Evolutionary conservation across 192 early-diverging fungal genomes (phyloP).

Genomic region (Mortierella antarctica): DNA sequence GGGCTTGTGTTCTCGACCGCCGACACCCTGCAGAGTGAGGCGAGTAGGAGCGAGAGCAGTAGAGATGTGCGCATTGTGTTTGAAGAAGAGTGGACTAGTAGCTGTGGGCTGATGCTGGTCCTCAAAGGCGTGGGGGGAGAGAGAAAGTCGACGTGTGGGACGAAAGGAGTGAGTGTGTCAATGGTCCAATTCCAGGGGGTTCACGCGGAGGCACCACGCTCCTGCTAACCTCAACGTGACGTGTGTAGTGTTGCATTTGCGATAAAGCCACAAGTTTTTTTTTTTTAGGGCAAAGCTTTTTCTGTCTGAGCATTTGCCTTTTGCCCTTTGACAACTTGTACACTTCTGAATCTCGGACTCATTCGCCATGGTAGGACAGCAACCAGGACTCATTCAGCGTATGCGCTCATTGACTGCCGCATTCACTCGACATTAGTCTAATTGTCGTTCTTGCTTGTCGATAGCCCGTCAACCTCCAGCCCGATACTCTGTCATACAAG

Average conservation of each 20-base stretch:
- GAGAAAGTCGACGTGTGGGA: not conserved
- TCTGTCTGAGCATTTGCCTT: too few species aligned
- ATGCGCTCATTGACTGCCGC: not conserved
- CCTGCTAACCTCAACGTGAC: too few species aligned
- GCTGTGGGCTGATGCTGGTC: not conserved
- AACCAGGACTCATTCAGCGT: too few species aligned
- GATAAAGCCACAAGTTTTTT: too few species aligned
- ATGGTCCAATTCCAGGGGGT: too few species aligned
- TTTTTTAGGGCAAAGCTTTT: too few species aligned
- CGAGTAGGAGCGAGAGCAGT: conserved; percentile 26
- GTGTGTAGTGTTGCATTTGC: too few species aligned
- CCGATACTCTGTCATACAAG: conserved; percentile 58
- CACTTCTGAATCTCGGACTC: not conserved
- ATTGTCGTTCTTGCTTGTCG: not conserved
- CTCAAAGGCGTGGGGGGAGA: not conserved
- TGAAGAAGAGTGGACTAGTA: not conserved
- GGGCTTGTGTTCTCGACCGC: conserved; percentile 45
- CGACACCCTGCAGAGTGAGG: conserved; percentile 45
- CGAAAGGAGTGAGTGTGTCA: too few species aligned
- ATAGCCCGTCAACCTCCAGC: conserved; percentile 42
- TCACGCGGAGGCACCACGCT: too few species aligned
- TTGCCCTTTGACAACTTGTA: not conserved
- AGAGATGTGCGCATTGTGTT: conserved; percentile 33
- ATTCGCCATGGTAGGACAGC: too few species aligned
- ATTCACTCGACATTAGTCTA: too few species aligned